Evolutionary conservation across 257 asterid species (phyloP), one percentile per base, ranked within the genome.

Genomic region (Anisodus tanguticus): DNA sequence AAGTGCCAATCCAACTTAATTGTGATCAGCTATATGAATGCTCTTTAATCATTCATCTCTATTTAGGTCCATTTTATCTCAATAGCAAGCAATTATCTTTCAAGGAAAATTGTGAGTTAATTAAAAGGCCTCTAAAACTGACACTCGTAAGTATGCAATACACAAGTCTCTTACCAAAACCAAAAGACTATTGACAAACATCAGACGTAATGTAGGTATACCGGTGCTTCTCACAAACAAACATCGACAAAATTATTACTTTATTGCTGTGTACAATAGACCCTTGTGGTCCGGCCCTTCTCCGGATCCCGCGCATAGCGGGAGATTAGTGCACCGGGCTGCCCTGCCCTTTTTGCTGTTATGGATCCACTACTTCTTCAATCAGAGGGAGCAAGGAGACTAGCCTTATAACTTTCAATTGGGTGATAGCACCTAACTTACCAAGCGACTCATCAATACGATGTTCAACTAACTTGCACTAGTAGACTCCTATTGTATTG

Each of bases 391-490:
- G 22, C 0, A 0, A 76, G 4, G 63, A 51, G 10, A 76, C 22
- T 74, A 74, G 54, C 45, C 62, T 11, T 49, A 72, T 12, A 76
- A 37, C 1, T 76, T 76, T 13, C 22, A 11, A 51, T 51, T 22
- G 62, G 81, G 63, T 22, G 54, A 76, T 26, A 76, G 45, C 62
- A 76, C 47, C 81, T 51, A 76, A 26, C 19, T 62, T 22, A 76
- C 45, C 81, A 8, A 51, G 49, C 45, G 3, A 22, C 45, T 76
- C 62, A 51, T 70, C 8, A 1, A 22, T 22, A 51, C 13, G 19
- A 76, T 13, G 41, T 49, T 76, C 45, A 51, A 76, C 12, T 12
- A 74, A 74, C 81, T 76, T 51, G 81, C 81, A 22, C 63, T 22
- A 49, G 22, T 11, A 26, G 63, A 76, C 62, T 76, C 62, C 45